Conservation (phyloP, 257 asterid genomes). For the Solanum boliviense region DNA sequence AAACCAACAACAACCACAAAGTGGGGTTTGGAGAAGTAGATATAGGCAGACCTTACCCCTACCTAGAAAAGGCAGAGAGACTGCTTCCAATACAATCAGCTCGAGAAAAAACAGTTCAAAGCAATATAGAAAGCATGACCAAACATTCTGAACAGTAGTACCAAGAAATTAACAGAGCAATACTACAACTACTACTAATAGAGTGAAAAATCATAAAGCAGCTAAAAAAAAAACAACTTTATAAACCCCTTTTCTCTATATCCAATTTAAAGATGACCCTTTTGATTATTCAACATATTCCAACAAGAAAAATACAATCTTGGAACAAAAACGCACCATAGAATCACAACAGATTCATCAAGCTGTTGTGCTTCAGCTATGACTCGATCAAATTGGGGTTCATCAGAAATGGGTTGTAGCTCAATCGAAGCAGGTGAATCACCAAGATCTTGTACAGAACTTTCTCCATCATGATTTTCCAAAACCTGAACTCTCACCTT, state of each 20-base stretch:
- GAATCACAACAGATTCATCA: slow-evolving; percentile 43
- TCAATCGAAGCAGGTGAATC: slow-evolving; percentile 40
- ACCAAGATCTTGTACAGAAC: neutral
- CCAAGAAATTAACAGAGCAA: neutral
- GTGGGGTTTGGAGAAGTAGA: neutral
- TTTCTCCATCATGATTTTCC: neutral
- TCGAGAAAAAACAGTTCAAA: neutral
- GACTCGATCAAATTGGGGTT: slow-evolving; percentile 36
- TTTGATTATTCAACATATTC: neutral
- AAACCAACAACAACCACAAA: neutral
- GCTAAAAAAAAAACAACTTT: neutral
- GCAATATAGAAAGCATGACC: neutral
- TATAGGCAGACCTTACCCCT: neutral
- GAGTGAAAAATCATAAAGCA: neutral
- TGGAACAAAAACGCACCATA: slow-evolving; percentile 2
- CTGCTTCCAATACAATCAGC: neutral
- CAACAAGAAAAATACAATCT: neutral
- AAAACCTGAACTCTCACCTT: neutral
- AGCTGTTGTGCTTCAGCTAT: neutral
- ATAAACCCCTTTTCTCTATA: neutral
- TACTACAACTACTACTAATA: neutral
- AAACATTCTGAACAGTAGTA: neutral
- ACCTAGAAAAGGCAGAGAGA: neutral
- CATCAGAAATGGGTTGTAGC: slow-evolving; percentile 46
- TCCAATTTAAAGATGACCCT: neutral